Evolutionary conservation across 1,284 basidiomycete genomes (phyloP).

Genomic region (Heterobasidion occidentale): DNA sequence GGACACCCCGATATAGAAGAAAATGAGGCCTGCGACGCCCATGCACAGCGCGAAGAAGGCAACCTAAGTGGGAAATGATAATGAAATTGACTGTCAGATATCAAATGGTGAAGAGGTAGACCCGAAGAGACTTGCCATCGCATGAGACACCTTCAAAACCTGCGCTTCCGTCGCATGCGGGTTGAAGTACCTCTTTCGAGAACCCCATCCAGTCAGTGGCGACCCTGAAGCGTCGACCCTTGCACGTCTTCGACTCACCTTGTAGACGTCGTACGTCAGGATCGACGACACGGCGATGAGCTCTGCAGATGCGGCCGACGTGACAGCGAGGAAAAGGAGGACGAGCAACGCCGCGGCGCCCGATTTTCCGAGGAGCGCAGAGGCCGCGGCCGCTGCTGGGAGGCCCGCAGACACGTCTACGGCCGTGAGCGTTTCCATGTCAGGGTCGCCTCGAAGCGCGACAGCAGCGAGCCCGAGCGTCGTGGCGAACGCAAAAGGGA

Average conservation of each 20-base stretch:
- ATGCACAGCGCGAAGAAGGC: slow-evolving; percentile 71
- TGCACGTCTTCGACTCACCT: slow-evolving; percentile 24
- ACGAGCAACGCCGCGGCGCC: slow-evolving; percentile 69
- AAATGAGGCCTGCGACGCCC: slow-evolving; percentile 78
- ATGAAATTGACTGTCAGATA: neutral
- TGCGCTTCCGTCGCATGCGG: slow-evolving; percentile 48
- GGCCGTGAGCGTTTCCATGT: slow-evolving; percentile 49
- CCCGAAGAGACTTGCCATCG: slow-evolving; percentile 22
- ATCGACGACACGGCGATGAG: slow-evolving; percentile 81
- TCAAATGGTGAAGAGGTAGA: neutral
- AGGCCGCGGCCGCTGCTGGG: slow-evolving; percentile 75
- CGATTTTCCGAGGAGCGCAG: slow-evolving; percentile 68
- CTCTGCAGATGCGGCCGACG: slow-evolving; percentile 83
- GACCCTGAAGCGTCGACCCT: slow-evolving; percentile 2
- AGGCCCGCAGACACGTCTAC: slow-evolving; percentile 77
- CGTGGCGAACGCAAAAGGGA: slow-evolving; percentile 75
- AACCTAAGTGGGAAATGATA: slow-evolving; percentile 34
- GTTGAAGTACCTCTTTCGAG: slow-evolving; percentile 43
- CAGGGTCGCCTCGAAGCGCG: slow-evolving; percentile 66
- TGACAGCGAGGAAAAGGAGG: slow-evolving; percentile 78
- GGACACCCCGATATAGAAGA: slow-evolving; percentile 83
- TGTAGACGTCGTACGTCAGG: slow-evolving; percentile 75
- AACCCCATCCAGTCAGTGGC: neutral
- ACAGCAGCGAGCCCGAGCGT: slow-evolving; percentile 81
- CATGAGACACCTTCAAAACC: slow-evolving; percentile 44